Evolutionary conservation across 345 rosid species (phyloP).

Genomic region (Camelina neglecta): DNA sequence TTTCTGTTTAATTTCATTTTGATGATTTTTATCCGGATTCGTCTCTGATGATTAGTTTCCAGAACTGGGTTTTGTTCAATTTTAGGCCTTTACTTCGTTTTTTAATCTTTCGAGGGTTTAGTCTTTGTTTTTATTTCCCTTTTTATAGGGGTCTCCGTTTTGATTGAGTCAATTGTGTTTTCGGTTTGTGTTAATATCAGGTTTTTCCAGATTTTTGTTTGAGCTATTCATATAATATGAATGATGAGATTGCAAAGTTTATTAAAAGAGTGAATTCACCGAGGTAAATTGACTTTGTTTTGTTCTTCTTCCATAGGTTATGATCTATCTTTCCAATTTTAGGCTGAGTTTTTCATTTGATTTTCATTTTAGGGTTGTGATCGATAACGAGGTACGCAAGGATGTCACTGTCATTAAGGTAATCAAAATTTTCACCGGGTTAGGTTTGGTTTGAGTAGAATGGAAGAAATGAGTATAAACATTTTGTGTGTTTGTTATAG

Average conservation of each 20-base stretch:
- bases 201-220: slow-evolving; percentile 64
- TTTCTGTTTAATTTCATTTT: not conserved
- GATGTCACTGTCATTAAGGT: slow-evolving; percentile 79
- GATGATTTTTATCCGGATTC: not conserved
- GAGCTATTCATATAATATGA: slow-evolving; percentile 71
- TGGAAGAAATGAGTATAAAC: not conserved
- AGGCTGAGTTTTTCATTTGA: not conserved
- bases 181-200: too few species aligned
- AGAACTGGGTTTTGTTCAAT: slow-evolving; percentile 37
- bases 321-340: not conserved
- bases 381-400: too few species aligned
- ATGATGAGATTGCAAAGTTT: slow-evolving; percentile 85
- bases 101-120: too few species aligned
- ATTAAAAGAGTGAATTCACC: slow-evolving; percentile 89
- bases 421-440: not conserved
- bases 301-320: not conserved
- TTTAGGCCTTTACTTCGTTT: slow-evolving; percentile 18
- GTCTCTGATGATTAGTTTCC: slow-evolving; percentile 4
- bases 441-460: slow-evolving; percentile 13
- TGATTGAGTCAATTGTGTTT: too few species aligned
- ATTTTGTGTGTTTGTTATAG: slow-evolving; percentile 43
- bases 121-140: too few species aligned
- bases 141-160: too few species aligned
- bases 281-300: slow-evolving; percentile 49
- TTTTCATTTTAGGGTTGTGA: too few species aligned